A percentile compares a stretch with the other conserved stretches of the same genome.
Conservation (phyloP, 2,329 filamentous ascomycete genomes). For the Pseudogymnoascus sp. region DNA sequence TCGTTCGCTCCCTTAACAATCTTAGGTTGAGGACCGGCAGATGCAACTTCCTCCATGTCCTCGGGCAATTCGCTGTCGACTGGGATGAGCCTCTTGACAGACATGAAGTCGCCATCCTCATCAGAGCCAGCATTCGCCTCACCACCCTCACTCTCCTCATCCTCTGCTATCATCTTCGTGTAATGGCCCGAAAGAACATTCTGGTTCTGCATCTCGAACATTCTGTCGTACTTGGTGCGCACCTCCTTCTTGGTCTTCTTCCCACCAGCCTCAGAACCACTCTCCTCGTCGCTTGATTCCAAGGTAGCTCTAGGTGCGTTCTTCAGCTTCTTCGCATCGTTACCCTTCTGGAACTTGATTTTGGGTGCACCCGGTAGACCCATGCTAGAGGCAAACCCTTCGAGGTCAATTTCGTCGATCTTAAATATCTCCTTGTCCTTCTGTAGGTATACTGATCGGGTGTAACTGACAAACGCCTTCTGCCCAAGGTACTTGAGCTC, state of each 20-base stretch:
- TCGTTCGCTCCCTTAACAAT: constrained; percentile 58
- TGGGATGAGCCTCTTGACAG: constrained; percentile 78
- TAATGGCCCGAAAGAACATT: constrained; percentile 94
- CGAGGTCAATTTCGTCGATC: constrained; percentile 70
- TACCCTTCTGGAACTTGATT: constrained; percentile 87
- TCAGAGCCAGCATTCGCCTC: constrained; percentile 40
- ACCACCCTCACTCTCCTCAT: constrained; percentile 36
- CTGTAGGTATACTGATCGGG: constrained; percentile 75
- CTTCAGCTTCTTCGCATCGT: constrained; percentile 78
- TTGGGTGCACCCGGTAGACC: constrained; percentile 85
- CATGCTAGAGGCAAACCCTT: constrained; percentile 75
- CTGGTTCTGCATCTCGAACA: constrained; percentile 96
- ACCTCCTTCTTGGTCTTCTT: constrained; percentile 57
- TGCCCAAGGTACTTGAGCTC: constrained; percentile 92
- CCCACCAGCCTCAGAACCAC: constrained; percentile 44
- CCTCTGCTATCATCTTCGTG: constrained; percentile 68
- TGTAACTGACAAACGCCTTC: constrained; percentile 90
- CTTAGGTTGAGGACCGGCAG: constrained; percentile 39
- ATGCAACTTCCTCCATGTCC: constrained; percentile 32
- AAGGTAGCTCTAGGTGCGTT: constrained; percentile 67
- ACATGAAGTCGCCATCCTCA: constrained; percentile 75
- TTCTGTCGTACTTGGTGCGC: constrained; percentile 90
- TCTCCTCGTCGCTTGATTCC: constrained; percentile 47
- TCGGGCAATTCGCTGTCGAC: constrained; percentile 49
- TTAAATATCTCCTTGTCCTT: constrained; percentile 89